Percentiles rank a stretch among this genome's conserved stretches.
Evolutionary conservation across 2,329 filamentous ascomycete species (phyloP).

Genomic region (Gaeumannomyces tritici): DNA sequence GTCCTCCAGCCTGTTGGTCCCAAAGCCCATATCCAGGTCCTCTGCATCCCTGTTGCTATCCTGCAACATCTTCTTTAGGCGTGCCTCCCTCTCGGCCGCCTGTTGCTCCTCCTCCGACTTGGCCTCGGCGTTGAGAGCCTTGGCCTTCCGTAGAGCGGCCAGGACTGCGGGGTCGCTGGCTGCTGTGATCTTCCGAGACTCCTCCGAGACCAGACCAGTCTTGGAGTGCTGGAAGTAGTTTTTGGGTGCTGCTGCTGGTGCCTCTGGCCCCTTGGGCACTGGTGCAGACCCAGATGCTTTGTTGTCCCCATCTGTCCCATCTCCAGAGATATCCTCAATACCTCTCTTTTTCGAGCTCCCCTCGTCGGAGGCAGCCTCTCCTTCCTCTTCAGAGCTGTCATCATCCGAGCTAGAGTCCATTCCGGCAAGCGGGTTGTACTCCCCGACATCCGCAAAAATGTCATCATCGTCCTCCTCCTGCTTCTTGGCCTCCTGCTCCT

Average conservation of each 20-base stretch:
- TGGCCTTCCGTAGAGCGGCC: constrained; percentile 79
- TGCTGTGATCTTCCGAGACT: constrained; percentile 40
- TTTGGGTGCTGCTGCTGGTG: constrained; percentile 17
- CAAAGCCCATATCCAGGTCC: constrained; percentile 93
- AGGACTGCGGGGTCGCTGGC: constrained; percentile 69
- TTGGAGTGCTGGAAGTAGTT: constrained; percentile 57
- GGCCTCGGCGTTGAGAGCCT: constrained; percentile 44
- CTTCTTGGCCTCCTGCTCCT: constrained; percentile 30
- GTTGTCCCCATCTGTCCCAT: constrained; percentile 17
- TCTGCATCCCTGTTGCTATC: constrained; percentile 71
- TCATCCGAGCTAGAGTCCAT: constrained; percentile 39
- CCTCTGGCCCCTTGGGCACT: not conserved
- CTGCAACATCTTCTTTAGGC: constrained; percentile 65
- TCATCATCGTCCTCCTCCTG: constrained; percentile 46
- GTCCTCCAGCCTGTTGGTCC: constrained; percentile 76
- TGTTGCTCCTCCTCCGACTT: constrained; percentile 29
- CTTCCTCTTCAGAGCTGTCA: constrained; percentile 26
- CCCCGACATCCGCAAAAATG: constrained; percentile 57
- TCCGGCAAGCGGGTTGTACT: constrained; percentile 58
- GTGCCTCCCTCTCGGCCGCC: constrained; percentile 49
- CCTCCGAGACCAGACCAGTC: constrained; percentile 41
- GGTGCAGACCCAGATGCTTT: constrained; percentile 8
- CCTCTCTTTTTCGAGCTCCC: constrained; percentile 8
- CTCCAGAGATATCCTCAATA: constrained; percentile 3
- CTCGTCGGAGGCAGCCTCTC: constrained; percentile 4